Base-by-base conservation (phyloP, 202 grass and related monocot genomes). In the Alloteropsis angusta region DNA sequence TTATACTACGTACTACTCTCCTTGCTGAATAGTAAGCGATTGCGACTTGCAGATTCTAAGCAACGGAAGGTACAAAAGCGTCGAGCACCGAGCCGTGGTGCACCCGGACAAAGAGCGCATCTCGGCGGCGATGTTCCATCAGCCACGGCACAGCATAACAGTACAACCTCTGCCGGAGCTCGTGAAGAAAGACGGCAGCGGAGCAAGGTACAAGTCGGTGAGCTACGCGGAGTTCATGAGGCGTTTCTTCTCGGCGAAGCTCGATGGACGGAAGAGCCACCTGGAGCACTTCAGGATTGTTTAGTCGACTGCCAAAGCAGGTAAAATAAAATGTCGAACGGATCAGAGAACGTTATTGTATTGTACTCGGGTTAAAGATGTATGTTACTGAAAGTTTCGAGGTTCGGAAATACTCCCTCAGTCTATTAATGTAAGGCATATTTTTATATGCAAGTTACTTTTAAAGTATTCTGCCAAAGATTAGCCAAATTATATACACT, bases 51-150 rank as follows among this genome's bases (percentile, higher is more conserved):
- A 85, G 86, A 78, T 88, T 4, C 62, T 88, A 16, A 80, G 66
- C 25, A 88, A 88, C 19, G 86, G 86, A 4, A 83, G 28, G 41
- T 91, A 91, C 82, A 76, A 49, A 54, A 91, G 92, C 78, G 67
- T 89, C 4, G 86, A 95, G 63, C 92, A 91, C 60, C 72, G 84
- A 38, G 86, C 68, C 2, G 68, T 83, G 2, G 72, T 90, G 13
- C 66, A 80, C 44, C 73, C 73, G 1, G 64, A 79, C 22, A 76
- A 53, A 80, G 80, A 83, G 32, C 79, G 89, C 22, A 85, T 87
- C 9, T 65, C 88, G 10, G 61, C 72, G 39, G 92, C 78, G 2
- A 39, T 85, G 13, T 87, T 89, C 71, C 81, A 84, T 41, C n/a
- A 71, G 17, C 71, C 68, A 14, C 10, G 7, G 21, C 1, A 28